These are phyloP conservation scores for Eragrostis nindensis DNA, from an alignment of 176 grass and related monocot genomes.

Conservation along the genomic window DNA sequence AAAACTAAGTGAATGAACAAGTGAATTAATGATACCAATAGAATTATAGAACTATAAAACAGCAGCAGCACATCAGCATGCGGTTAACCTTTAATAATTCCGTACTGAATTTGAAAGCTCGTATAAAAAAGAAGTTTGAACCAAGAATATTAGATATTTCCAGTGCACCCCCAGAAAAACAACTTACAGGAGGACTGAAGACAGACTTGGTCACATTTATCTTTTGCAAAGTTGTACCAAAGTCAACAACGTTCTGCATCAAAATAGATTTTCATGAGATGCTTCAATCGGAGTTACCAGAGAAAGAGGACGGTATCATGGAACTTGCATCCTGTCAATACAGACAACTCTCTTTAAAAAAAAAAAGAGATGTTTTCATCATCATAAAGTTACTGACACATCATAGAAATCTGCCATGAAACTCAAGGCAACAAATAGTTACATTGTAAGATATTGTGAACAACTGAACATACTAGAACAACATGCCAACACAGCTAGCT, in stretches of 20 bases:
- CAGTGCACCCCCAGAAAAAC: neutral
- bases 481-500: neutral
- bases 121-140: neutral
- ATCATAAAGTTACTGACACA: conserved; percentile 8
- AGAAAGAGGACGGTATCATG: conserved; percentile 4
- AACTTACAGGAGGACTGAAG: conserved; percentile 71
- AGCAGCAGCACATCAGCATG: conserved; percentile 13
- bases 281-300: neutral
- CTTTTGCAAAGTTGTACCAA: conserved; percentile 65
- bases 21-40: conserved; percentile 13
- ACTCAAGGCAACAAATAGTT: neutral
- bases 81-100: neutral
- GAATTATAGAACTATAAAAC: conserved; percentile 9
- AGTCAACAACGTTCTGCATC: conserved; percentile 72
- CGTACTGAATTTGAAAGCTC: neutral
- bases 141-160: conserved; percentile 2
- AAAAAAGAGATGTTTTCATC: neutral
- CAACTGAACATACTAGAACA: conserved; percentile 11
- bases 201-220: conserved; percentile 62
- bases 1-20: neutral
- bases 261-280: conserved; percentile 29
- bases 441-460: neutral
- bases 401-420: neutral
- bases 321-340: neutral
- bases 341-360: neutral